Conservation (phyloP, 179 eudicot genomes). For the Gypsophila paniculata region DNA sequence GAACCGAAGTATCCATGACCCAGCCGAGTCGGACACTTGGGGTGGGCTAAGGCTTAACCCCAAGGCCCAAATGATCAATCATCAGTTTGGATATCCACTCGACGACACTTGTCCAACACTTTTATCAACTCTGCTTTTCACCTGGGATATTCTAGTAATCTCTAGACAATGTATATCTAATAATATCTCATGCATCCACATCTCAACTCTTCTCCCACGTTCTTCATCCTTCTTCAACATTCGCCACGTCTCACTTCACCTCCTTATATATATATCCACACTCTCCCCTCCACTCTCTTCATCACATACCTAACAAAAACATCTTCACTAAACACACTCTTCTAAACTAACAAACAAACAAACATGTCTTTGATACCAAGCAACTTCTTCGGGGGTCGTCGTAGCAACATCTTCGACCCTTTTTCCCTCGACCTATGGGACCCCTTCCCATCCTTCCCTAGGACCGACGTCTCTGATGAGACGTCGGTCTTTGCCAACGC, state of each 20-base stretch:
- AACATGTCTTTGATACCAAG: slow-evolving; percentile 45
- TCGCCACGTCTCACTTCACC: neutral
- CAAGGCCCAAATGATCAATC: neutral
- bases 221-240: neutral
- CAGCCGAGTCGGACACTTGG: too few species aligned
- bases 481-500: slow-evolving; percentile 39
- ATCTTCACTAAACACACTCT: neutral
- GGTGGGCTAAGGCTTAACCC: neutral
- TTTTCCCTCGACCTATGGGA: slow-evolving; percentile 46
- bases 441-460: slow-evolving; percentile 30
- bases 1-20: too few species aligned
- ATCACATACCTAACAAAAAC: too few species aligned
- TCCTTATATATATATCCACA: neutral
- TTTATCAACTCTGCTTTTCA: neutral
- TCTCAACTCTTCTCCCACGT: neutral
- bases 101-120: too few species aligned
- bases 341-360: neutral
- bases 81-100: neutral
- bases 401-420: slow-evolving; percentile 38
- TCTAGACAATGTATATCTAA: neutral
- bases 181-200: neutral
- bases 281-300: neutral
- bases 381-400: slow-evolving; percentile 25
- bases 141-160: neutral
- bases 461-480: slow-evolving; percentile 16